Percentiles rank a stretch among this genome's conserved stretches.
These are phyloP conservation scores for Cutaneotrichosporon sp. DNA, from an alignment of 1,284 basidiomycete genomes.

Conservation along the genomic window DNA sequence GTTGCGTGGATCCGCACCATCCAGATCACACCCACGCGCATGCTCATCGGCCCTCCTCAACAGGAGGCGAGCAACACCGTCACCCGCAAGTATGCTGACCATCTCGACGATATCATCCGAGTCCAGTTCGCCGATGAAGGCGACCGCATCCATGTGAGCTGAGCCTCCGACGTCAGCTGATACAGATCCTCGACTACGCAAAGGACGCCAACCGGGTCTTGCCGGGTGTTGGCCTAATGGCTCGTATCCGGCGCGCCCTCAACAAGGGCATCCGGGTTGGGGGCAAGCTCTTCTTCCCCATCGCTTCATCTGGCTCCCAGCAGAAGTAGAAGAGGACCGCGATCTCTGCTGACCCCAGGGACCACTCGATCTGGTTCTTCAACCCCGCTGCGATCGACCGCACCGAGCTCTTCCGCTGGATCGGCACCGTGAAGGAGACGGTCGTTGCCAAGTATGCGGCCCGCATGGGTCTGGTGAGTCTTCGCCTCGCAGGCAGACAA, in stretches of 20 bases:
- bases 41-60: constrained; percentile 48
- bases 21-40: constrained; percentile 49
- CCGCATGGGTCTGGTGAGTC: constrained; percentile 45
- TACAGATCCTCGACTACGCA: constrained; percentile 40
- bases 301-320: constrained; percentile 48
- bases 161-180: neutral
- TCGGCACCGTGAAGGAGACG: constrained; percentile 47
- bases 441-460: constrained; percentile 51
- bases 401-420: constrained; percentile 40
- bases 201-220: constrained; percentile 36
- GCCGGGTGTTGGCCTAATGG: constrained; percentile 45
- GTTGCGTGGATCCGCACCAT: constrained; percentile 46
- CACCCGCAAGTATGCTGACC: constrained; percentile 40
- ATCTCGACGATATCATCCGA: constrained; percentile 48
- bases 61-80: constrained; percentile 52
- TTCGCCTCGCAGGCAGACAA: neutral
- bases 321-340: constrained; percentile 37
- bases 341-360: constrained; percentile 32
- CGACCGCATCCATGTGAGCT: constrained; percentile 44
- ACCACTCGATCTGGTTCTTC: constrained; percentile 53
- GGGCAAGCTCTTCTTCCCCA: constrained; percentile 42
- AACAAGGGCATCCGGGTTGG: constrained; percentile 46
- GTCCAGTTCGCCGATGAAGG: constrained; percentile 52
- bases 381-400: constrained; percentile 38
- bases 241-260: constrained; percentile 47